Conservation (phyloP, 2,329 filamentous ascomycete genomes). For the Aspergillus felis region DNA sequence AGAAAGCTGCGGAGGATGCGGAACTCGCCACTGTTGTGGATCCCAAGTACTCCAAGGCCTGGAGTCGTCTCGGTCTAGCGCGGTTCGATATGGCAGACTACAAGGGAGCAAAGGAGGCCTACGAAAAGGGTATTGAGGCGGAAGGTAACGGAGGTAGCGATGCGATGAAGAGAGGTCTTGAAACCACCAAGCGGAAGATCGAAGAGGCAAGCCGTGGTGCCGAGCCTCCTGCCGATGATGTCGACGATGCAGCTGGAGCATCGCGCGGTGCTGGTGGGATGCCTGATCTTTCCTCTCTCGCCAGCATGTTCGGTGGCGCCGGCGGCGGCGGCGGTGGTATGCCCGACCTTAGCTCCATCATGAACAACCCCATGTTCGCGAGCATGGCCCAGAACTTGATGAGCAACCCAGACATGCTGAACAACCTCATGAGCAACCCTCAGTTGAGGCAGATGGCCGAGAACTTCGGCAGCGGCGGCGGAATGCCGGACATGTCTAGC, state of each 20-base stretch:
- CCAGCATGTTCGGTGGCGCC: conserved; percentile 66
- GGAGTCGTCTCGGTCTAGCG: conserved; percentile 88
- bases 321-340: conserved; percentile 63
- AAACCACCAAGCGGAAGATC: conserved; percentile 84
- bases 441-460: conserved; percentile 82
- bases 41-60: conserved; percentile 93
- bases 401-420: conserved; percentile 92
- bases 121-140: conserved; percentile 84
- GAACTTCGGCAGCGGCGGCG: conserved; percentile 67
- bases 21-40: conserved; percentile 86
- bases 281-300: conserved; percentile 67
- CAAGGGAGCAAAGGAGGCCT: conserved; percentile 89
- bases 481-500: conserved; percentile 80
- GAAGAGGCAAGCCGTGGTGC: conserved; percentile 67
- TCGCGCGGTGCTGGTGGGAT: conserved; percentile 53
- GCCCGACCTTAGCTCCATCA: conserved; percentile 81
- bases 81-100: conserved; percentile 88
- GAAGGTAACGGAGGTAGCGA: conserved; percentile 94
- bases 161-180: conserved; percentile 94
- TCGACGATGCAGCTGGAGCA: conserved; percentile 48
- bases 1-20: conserved; percentile 78
- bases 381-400: conserved; percentile 96
- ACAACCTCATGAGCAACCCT: conserved; percentile 91
- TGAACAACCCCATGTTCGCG: conserved; percentile 98
- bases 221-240: conserved; percentile 48